Percentiles rank a stretch among this genome's conserved stretches.
These are phyloP conservation scores for Allium sativum DNA, from an alignment of 106 monocot genomes.

Conservation along the genomic window DNA sequence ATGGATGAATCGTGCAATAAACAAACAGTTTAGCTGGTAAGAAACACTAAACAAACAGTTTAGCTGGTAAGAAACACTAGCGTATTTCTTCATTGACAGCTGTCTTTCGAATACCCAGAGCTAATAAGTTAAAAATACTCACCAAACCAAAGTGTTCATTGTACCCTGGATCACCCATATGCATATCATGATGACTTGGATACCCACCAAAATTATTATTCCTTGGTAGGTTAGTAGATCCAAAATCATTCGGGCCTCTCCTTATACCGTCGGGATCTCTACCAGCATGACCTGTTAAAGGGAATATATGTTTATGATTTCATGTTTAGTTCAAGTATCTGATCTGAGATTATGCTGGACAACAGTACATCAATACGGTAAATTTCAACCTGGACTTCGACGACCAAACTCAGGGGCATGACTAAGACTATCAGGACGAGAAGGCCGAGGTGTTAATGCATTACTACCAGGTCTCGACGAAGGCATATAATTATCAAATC, in stretches of 20 bases:
- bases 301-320: neutral
- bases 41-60: no score
- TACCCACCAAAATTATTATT: constrained; percentile 11
- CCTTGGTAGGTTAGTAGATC: constrained; percentile 7
- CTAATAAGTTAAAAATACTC: constrained; percentile 10
- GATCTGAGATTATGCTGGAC: neutral
- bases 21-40: no score
- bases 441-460: constrained; percentile 22
- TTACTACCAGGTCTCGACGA: constrained; percentile 19
- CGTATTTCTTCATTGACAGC: no score
- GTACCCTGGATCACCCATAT: constrained; percentile 25
- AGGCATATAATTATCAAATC: constrained; percentile 32
- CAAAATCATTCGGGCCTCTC: constrained; percentile 11
- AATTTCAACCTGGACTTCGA: constrained; percentile 30
- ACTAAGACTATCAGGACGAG: constrained; percentile 20
- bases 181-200: constrained; percentile 2
- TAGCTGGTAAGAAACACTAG: no score
- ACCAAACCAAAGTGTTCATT: constrained; percentile 15
- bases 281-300: constrained; percentile 9
- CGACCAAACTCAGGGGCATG: constrained; percentile 34
- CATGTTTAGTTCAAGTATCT: neutral
- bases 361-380: neutral
- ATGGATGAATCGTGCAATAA: no score
- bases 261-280: constrained; percentile 16
- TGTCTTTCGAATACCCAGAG: no score